Percentiles rank a stretch among this genome's conserved stretches.
phyloP scores from a whole-genome alignment of 2,329 filamentous ascomycete species.

The Apiospora arundinis region DNA sequence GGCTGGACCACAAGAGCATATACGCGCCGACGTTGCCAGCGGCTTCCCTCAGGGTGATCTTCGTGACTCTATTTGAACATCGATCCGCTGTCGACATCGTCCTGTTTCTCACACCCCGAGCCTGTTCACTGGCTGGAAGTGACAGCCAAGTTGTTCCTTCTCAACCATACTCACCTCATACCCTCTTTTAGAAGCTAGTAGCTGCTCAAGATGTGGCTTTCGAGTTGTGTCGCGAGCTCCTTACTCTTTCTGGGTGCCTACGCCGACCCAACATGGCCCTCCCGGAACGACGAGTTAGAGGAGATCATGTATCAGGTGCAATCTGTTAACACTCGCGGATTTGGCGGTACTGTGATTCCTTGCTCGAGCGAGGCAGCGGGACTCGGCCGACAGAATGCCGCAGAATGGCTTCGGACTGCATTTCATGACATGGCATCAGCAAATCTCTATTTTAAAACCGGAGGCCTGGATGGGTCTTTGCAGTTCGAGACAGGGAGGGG shows the following conservation, averaged over 20 bases:
- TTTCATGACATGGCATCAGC: constrained; percentile 68
- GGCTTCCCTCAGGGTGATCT: background rate
- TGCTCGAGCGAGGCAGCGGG: constrained; percentile 60
- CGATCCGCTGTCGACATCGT: background rate
- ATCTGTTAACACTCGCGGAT: constrained; percentile 60
- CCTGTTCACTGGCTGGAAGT: background rate
- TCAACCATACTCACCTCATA: too few relatives aligned
- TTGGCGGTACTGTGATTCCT: constrained; percentile 62
- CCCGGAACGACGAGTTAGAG: constrained; percentile 65
- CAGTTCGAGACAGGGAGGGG: constrained; percentile 62
- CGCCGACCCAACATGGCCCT: constrained; percentile 66
- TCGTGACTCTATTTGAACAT: background rate
- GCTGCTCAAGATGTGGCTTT: constrained; percentile 25
- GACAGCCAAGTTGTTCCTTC: background rate
- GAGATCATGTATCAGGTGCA: constrained; percentile 67
- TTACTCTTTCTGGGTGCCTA: constrained; percentile 38
- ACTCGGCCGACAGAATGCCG: constrained; percentile 62
- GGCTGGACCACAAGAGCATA: background rate
- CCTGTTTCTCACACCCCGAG: background rate
- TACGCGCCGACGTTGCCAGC: background rate
- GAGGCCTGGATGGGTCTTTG: constrained; percentile 65
- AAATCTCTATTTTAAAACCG: constrained; percentile 52
- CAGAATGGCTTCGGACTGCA: constrained; percentile 66
- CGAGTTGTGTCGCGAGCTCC: constrained; percentile 38
- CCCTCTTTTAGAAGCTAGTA: background rate